Base-by-base conservation (phyloP, 176 grass and related monocot species). In the Triticum monococcum region DNA sequence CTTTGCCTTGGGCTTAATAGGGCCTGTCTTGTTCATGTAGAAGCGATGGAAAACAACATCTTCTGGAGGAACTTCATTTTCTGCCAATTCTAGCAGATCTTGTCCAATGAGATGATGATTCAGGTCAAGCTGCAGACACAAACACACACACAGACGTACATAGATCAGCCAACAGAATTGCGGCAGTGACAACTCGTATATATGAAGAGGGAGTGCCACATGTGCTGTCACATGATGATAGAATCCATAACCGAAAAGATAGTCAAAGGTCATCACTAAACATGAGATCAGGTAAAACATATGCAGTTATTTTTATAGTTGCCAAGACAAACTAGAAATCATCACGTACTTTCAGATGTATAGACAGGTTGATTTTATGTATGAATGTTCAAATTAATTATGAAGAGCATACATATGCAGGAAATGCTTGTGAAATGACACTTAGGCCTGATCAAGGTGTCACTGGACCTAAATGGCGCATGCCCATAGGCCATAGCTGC, bases 11-110 rank as follows among this genome's bases (percentile, higher is more conserved):
- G 41, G 30, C 78, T 88, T 98, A 63, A 75, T 88, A 50, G 90
- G 84, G 70, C 90, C 88, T 43, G 80, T 68, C 89, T 92, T 98
- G 85, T 96, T 90, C 93, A 96, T 88, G 86, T 98, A 96, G 88
- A 95, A 98, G 65, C 92, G 90, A 65, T 98, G 96, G 86, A 98
- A 98, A 86, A 98, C 90, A 62, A 98, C 87, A 90, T 98, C 93
- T 89, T 98, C 96, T 20, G 93, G 93, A 16, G 96, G 88, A 78
- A 98, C 92, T 88, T 98, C 96, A 77, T 92, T 90, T 75, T 98
- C 96, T 76, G 82, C 93, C 57, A 98, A 72, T 90, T 96, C 86
- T 26, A 98, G 90, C 22, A 96, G 89, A 65, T 98, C 96, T 83
- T 98, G 87, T 26, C 96, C 96, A 43, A 94, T 98, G 18, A 94